Evolutionary conservation across 495 filamentous ascomycete genomes (phyloP).

Genomic region (Massariosphaeria phaeospora): DNA sequence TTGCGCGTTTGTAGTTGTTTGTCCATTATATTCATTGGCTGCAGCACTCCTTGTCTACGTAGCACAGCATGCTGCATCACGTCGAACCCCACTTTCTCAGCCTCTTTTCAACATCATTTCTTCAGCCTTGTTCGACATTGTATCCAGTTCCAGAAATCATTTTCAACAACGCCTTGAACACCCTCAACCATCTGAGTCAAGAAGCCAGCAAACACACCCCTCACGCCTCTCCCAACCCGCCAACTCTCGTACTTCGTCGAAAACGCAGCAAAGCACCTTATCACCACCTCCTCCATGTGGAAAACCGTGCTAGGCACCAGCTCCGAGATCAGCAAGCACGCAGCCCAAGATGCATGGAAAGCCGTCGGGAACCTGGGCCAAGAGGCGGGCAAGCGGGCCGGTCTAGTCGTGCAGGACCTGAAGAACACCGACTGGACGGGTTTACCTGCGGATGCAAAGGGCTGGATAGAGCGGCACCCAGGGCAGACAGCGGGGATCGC

Average conservation of each 20-base stretch:
- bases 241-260: conserved; percentile 1
- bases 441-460: background rate
- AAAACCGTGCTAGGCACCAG: background rate
- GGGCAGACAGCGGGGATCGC: background rate
- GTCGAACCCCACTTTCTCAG: no score
- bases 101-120: no score
- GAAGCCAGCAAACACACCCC: background rate
- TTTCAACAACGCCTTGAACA: no score
- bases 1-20: no score
- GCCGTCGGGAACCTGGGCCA: conserved; percentile 1
- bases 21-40: no score
- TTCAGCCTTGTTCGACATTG: no score
- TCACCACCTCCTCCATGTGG: background rate
- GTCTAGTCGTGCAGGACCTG: background rate
- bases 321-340: background rate
- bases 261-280: background rate
- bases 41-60: no score
- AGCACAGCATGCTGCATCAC: no score
- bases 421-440: background rate
- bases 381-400: conserved; percentile 12
- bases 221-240: background rate
- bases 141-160: no score
- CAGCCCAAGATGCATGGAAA: background rate
- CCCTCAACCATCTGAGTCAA: background rate
- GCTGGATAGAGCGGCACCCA: conserved; percentile 2